phyloP scores from a whole-genome alignment of 2,329 filamentous ascomycete species.

The Ascochyta lentis region DNA sequence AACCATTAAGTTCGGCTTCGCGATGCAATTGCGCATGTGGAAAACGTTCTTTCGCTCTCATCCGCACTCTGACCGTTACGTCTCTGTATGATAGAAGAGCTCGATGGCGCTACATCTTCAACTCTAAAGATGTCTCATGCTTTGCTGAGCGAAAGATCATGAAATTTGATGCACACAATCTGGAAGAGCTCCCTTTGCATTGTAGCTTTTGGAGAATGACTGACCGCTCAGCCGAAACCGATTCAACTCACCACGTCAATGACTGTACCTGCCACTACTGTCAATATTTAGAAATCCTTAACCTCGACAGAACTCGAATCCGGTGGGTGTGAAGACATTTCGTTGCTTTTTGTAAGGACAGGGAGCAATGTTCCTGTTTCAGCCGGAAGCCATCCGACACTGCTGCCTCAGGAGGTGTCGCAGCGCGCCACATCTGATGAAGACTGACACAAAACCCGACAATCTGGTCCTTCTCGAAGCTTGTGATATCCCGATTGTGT shows the following conservation, averaged over 20 bases:
- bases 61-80: no score
- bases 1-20: no score
- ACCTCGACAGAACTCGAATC: background rate
- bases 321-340: background rate
- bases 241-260: background rate
- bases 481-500: background rate
- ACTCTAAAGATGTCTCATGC: no score
- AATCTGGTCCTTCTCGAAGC: background rate
- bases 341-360: conserved; percentile 6
- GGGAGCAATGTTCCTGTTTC: conserved; percentile 1
- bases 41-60: no score
- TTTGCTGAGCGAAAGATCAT: no score
- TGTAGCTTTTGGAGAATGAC: background rate
- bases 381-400: conserved; percentile 3
- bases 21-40: no score
- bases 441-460: conserved; percentile 1
- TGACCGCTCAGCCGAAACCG: no score
- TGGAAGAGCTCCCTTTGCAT: background rate
- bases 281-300: background rate
- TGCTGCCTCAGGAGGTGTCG: conserved; percentile 16
- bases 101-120: no score
- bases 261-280: background rate
- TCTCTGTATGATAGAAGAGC: no score
- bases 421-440: conserved; percentile 2
- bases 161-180: background rate